A percentile compares a stretch with the other conserved stretches of the same genome.
Conservation (phyloP, 2,329 filamentous ascomycete species). For the Phoma herbarum region DNA sequence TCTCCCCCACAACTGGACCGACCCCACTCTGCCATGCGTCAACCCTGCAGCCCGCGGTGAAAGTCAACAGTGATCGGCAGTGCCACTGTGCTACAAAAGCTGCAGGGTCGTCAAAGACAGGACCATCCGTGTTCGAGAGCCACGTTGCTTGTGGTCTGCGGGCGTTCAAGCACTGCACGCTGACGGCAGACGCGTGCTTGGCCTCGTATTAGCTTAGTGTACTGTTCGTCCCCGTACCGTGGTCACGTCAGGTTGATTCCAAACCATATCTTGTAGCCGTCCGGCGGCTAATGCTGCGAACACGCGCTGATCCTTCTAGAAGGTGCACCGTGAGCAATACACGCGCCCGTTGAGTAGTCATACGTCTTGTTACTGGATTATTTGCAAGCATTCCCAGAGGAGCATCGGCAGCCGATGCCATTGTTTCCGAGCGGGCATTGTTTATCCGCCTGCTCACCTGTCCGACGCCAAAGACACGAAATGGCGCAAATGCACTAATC, state of each 20-base stretch:
- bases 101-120: slow-evolving; percentile 8
- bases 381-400: not conserved
- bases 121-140: not conserved
- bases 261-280: slow-evolving; percentile 13
- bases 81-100: slow-evolving; percentile 15
- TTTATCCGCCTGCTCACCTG: slow-evolving; percentile 11
- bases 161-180: not conserved
- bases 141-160: slow-evolving; percentile 7
- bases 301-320: slow-evolving; percentile 23
- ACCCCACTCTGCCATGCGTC: slow-evolving; percentile 15
- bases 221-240: slow-evolving; percentile 1
- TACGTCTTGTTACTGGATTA: slow-evolving; percentile 2
- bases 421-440: slow-evolving; percentile 4
- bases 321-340: not conserved
- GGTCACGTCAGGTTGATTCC: slow-evolving; percentile 12
- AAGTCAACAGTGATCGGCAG: slow-evolving; percentile 8
- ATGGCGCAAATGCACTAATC: slow-evolving; percentile 20
- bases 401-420: not conserved
- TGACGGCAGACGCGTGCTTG: slow-evolving; percentile 5
- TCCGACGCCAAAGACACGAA: slow-evolving; percentile 19
- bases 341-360: not conserved
- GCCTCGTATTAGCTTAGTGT: slow-evolving; percentile 8
- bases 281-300: slow-evolving; percentile 24
- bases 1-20: slow-evolving; percentile 13
- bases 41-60: slow-evolving; percentile 20